Base-by-base conservation (phyloP, 345 rosid genomes). In the Conringia planisiliqua region DNA sequence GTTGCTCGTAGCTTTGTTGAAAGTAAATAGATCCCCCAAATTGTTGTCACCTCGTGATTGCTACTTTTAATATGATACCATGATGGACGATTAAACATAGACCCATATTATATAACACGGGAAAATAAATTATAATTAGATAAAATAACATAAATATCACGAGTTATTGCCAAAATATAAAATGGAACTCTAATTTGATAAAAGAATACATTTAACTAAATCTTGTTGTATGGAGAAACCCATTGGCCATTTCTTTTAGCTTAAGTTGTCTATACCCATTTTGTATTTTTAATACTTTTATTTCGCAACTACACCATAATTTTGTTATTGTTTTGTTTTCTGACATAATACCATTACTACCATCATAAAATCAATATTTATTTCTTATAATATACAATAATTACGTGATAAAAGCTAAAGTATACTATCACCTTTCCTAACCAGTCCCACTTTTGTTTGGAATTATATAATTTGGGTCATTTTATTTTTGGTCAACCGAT, bases 1-100 rank as follows among this genome's bases (percentile, higher is more conserved):
- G 13, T 66, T 82, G 78, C 82, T 82, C 67, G 69, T 81, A 76
- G 83, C 86, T 85, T 88, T 82, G 55, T 55, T 83, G 82, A 78
- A 86, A 83, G 74, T 78, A 74, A 26, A 66, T 79, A 60, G 54
- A 80, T 82, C 86, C 85, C 71, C 70, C 78, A 80, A 55, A 62
- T 80, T 79, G 61, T 83, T 79, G 75, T 81, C 78, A 71, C 56
- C 17, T 81, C 59, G 42, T 62, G 79, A 6, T 22, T 65, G 56
- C 75, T 65, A 47, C 71, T 46, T 71, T 58, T 51, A 65, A 17
- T 68, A 40, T 52, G 20, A 54, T 54, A 36, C 59, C 59, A 54
- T 54, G 59, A 44, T 51, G 71, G 33, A 57, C 47, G 78, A 74
- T 77, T 78, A 62, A 38, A 68, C 70, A 70, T 50, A 74, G 69